Conservation (phyloP, 2,329 filamentous ascomycete species). For the Penicillium sp. region DNA sequence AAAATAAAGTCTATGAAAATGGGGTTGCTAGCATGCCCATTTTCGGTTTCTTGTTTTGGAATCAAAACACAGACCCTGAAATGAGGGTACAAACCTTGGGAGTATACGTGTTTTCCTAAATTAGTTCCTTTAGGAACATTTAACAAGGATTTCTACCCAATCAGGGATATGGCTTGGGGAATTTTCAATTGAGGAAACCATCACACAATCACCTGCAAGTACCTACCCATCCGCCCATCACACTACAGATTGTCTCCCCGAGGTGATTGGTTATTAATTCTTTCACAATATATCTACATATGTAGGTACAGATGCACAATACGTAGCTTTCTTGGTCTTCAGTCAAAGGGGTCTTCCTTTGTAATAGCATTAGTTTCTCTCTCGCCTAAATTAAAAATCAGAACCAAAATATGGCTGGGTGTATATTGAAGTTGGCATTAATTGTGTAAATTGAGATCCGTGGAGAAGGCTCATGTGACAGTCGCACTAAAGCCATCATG, state of each 20-base stretch:
- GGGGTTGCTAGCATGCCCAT: not conserved
- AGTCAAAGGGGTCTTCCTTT: too few species aligned
- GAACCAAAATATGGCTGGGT: not conserved
- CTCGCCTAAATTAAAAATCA: not conserved
- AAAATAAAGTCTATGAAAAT: not conserved
- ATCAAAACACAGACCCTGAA: not conserved
- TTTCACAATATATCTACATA: not conserved
- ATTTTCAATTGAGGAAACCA: not conserved
- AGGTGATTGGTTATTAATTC: not conserved
- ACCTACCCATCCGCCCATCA: not conserved
- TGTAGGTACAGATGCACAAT: too few species aligned
- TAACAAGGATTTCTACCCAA: not conserved
- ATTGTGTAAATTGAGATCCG: too few species aligned
- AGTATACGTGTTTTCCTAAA: not conserved
- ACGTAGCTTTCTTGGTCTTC: too few species aligned
- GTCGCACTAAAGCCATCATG: not conserved
- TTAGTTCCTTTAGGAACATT: not conserved
- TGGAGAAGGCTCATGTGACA: too few species aligned
- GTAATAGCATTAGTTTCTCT: too few species aligned
- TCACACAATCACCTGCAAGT: not conserved
- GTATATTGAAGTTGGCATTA: not conserved
- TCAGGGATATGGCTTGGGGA: not conserved
- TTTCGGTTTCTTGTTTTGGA: not conserved
- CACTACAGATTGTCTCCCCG: not conserved
- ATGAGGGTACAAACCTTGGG: not conserved